Percentiles rank a stretch among this genome's conserved stretches.
Evolutionary conservation across 2,329 filamentous ascomycete genomes (phyloP).

Genomic region (Fusarium proliferatum): DNA sequence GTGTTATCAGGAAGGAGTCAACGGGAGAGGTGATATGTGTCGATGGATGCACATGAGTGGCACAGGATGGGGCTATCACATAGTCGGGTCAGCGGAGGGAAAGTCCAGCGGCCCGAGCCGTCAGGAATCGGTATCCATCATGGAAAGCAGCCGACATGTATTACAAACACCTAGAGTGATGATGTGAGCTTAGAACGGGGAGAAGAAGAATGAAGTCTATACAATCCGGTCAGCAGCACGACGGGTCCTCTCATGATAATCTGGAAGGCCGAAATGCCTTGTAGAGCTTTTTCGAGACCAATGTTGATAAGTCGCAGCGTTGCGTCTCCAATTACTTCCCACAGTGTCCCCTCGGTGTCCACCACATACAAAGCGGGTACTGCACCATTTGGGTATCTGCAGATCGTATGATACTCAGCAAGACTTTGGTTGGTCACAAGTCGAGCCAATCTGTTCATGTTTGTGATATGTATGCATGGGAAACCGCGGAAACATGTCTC

Average conservation of each 20-base stretch:
- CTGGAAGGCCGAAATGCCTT: not conserved
- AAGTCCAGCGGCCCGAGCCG: not conserved
- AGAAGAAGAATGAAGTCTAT: fast-evolving
- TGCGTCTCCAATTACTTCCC: not conserved
- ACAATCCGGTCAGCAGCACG: fast-evolving
- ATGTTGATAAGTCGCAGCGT: not conserved
- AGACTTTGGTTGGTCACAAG: not conserved
- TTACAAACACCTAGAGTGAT: not conserved
- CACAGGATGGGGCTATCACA: not conserved
- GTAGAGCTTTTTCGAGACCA: not conserved
- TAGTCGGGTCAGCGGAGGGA: not conserved
- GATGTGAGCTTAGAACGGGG: too few relatives aligned
- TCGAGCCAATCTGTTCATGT: too few relatives aligned
- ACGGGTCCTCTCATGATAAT: fast-evolving
- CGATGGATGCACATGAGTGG: not conserved
- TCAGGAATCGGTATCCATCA: not conserved
- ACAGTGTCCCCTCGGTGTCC: not conserved
- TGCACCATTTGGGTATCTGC: not conserved
- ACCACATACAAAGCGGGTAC: not conserved
- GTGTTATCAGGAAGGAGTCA: not conserved
- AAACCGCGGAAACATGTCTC: too few relatives aligned
- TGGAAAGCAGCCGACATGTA: not conserved
- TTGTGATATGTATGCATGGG: not conserved
- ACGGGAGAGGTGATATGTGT: not conserved
- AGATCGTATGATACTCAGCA: not conserved